These are phyloP conservation scores for Capsicum chinense DNA, from an alignment of 257 asterid species.

Conservation along the genomic window DNA sequence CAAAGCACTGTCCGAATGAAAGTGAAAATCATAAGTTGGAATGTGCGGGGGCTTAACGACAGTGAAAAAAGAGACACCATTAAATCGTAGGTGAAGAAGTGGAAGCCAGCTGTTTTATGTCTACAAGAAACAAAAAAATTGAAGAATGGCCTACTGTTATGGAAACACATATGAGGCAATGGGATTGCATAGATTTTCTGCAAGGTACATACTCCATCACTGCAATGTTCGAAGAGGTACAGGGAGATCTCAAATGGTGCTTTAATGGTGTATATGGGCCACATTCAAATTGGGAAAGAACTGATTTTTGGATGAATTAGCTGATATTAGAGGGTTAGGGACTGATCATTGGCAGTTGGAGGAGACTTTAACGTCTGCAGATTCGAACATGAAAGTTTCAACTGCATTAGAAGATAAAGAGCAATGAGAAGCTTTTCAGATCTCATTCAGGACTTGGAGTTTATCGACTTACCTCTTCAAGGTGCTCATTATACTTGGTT, in stretches of 20 bases:
- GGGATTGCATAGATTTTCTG: neutral
- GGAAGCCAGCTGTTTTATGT: neutral
- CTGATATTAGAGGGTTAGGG: neutral
- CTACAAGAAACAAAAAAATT: neutral
- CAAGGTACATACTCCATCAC: neutral
- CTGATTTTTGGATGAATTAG: neutral
- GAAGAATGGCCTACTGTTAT: neutral
- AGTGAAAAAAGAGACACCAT: no score
- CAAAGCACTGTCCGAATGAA: no score
- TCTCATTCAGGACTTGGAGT: no score
- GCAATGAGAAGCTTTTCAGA: no score
- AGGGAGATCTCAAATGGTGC: neutral
- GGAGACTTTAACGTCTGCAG: no score
- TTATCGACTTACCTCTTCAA: no score
- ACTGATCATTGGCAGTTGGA: no score
- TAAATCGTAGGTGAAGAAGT: neutral
- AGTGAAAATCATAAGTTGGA: no score
- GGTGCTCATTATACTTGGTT: no score
- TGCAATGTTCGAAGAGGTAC: neutral
- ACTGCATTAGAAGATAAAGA: no score
- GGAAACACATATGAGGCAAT: neutral
- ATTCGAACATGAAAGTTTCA: no score
- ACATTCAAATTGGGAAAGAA: neutral
- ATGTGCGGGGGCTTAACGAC: no score
- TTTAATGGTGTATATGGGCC: neutral